Percentiles rank a stretch among this genome's conserved stretches.
Conservation (phyloP, 2,329 filamentous ascomycete species). For the Rhexocercosporidium sp. region DNA sequence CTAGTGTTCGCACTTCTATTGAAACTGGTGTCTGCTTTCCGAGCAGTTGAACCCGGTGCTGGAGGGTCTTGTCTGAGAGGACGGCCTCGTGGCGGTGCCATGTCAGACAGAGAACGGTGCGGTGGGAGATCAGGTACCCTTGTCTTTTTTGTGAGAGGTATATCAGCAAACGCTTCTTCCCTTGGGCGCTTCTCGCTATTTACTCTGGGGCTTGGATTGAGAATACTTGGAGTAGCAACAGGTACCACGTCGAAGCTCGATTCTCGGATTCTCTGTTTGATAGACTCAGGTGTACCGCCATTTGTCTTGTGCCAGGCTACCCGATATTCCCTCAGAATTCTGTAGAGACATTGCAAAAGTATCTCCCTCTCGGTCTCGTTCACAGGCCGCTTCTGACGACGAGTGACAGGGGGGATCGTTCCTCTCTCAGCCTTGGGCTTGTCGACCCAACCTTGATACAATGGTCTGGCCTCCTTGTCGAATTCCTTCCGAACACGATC, state of each 20-base stretch:
- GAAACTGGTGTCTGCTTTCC: constrained; percentile 14
- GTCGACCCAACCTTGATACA: constrained; percentile 27
- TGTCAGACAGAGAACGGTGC: background rate
- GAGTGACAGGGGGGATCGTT: constrained; percentile 25
- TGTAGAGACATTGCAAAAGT: constrained; percentile 20
- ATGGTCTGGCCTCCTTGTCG: constrained; percentile 12
- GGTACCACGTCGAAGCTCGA: background rate
- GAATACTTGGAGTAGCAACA: background rate
- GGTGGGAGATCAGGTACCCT: constrained; percentile 1
- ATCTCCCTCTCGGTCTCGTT: constrained; percentile 13
- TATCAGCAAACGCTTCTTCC: constrained; percentile 16
- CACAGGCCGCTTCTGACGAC: constrained; percentile 18
- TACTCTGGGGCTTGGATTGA: background rate
- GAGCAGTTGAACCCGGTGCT: background rate
- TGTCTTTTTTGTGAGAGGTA: constrained; percentile 10
- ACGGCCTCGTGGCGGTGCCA: constrained; percentile 13
- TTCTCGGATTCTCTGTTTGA: background rate
- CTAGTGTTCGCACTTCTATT: constrained; percentile 21
- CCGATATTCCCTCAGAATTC: constrained; percentile 3
- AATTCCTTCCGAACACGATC: constrained; percentile 13
- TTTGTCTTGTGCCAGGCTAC: background rate
- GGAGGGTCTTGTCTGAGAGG: background rate
- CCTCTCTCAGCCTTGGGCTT: constrained; percentile 30
- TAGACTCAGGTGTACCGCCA: constrained; percentile 3
- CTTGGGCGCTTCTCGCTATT: constrained; percentile 14